phyloP scores from a whole-genome alignment of 2,329 filamentous ascomycete species.

The Fusarium sp. region DNA sequence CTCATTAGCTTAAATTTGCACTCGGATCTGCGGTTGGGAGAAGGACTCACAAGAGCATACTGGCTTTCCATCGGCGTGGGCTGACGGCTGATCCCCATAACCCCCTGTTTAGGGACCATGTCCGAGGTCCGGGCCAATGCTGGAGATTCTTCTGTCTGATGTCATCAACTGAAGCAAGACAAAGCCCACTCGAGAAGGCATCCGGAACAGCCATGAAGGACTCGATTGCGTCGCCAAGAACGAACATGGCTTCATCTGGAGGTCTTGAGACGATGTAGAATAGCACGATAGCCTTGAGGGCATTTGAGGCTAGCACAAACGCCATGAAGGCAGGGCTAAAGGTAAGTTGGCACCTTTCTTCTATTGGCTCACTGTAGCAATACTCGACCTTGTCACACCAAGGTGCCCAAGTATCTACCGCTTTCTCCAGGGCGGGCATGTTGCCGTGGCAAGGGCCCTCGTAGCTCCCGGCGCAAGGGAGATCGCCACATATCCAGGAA shows the following conservation, averaged over 20 bases:
- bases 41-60: not conserved
- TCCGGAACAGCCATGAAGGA: not conserved
- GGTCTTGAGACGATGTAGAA: not conserved
- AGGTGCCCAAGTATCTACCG: slow-evolving; percentile 5
- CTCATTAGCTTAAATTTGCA: not conserved
- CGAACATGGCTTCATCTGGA: slow-evolving; percentile 5
- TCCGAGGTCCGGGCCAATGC: not conserved
- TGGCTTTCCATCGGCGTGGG: slow-evolving; percentile 6
- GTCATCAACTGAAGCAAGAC: not conserved
- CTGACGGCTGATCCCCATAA: slow-evolving; percentile 4
- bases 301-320: slow-evolving; percentile 2
- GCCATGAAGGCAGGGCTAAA: not conserved
- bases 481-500: slow-evolving; percentile 3
- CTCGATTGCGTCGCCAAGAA: slow-evolving; percentile 20
- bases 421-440: not conserved
- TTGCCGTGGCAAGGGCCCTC: no score
- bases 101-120: not conserved
- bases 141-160: not conserved
- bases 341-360: slow-evolving; percentile 1
- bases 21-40: not conserved
- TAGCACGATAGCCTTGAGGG: slow-evolving; percentile 6
- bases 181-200: not conserved
- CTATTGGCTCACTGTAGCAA: slow-evolving; percentile 7
- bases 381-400: not conserved
- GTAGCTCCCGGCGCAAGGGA: not conserved